These are phyloP conservation scores for Boletus rubroflammeus DNA, from an alignment of 768 basidiomycete species.

Conservation along the genomic window DNA sequence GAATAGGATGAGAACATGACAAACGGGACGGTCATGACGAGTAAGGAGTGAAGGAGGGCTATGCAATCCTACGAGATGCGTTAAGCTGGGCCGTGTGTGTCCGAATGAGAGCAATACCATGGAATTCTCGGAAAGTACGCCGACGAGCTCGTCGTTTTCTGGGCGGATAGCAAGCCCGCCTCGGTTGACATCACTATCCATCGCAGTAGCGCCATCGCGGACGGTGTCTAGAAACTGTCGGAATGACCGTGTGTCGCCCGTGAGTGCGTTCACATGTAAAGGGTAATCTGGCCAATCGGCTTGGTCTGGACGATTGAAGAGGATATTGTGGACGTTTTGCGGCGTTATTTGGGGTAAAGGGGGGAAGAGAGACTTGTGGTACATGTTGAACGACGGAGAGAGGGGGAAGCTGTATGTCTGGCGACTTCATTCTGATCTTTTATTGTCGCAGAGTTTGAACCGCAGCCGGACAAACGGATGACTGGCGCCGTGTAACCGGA, in stretches of 20 bases:
- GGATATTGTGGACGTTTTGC: conserved; percentile 50
- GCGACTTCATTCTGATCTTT: background rate
- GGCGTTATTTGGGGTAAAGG: conserved; percentile 47
- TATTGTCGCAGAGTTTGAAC: background rate
- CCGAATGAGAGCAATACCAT: conserved; percentile 37
- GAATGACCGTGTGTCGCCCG: conserved; percentile 44
- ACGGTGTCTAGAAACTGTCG: conserved; percentile 51
- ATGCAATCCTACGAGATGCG: conserved; percentile 46
- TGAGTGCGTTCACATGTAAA: conserved; percentile 52
- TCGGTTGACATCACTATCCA: conserved; percentile 41
- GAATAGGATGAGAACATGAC: conserved; percentile 51
- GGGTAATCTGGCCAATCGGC: conserved; percentile 53
- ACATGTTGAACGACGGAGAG: conserved; percentile 35
- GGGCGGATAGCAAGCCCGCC: conserved; percentile 56
- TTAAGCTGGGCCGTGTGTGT: background rate
- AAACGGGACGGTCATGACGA: conserved; percentile 50
- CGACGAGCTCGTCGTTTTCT: conserved; percentile 55
- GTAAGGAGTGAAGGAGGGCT: conserved; percentile 45
- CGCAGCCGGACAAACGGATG: conserved; percentile 1
- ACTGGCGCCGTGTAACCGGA: conserved; percentile 1
- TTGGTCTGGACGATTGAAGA: conserved; percentile 55
- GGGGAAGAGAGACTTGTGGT: conserved; percentile 55
- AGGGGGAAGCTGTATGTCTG: background rate
- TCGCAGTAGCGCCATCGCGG: conserved; percentile 52
- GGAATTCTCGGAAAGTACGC: conserved; percentile 68